These are phyloP conservation scores for Jacaranda copaia DNA, from an alignment of 257 asterid species.

Conservation along the genomic window DNA sequence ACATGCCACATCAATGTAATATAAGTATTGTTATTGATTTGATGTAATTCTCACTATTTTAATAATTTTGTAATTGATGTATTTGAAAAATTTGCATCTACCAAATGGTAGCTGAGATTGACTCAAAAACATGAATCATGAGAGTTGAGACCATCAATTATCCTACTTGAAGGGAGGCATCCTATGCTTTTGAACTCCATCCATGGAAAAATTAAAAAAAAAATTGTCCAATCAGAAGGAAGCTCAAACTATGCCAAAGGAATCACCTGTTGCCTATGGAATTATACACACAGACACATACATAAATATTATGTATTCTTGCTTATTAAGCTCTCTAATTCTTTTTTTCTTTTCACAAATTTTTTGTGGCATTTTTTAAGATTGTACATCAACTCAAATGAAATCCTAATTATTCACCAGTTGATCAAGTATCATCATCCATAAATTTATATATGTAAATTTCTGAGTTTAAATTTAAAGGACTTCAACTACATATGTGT, in stretches of 20 bases:
- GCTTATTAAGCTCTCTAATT: neutral
- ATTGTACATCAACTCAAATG: neutral
- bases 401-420: no score
- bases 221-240: conserved; percentile 1
- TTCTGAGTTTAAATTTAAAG: no score
- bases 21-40: no score
- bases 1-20: no score
- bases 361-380: neutral
- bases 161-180: conserved; percentile 18
- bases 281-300: neutral
- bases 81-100: no score
- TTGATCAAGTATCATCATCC: no score
- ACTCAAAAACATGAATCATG: conserved; percentile 19
- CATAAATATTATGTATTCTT: neutral
- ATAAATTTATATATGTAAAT: no score
- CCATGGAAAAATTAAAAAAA: neutral
- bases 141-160: neutral
- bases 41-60: neutral
- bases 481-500: no score
- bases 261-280: neutral
- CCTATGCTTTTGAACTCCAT: conserved; percentile 19
- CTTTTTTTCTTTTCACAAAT: neutral
- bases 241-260: neutral
- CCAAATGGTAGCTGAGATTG: neutral
- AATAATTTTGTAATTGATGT: no score